Base-by-base conservation (phyloP, 805 yeast genomes). In the Blastobotrys mokoenaii region DNA sequence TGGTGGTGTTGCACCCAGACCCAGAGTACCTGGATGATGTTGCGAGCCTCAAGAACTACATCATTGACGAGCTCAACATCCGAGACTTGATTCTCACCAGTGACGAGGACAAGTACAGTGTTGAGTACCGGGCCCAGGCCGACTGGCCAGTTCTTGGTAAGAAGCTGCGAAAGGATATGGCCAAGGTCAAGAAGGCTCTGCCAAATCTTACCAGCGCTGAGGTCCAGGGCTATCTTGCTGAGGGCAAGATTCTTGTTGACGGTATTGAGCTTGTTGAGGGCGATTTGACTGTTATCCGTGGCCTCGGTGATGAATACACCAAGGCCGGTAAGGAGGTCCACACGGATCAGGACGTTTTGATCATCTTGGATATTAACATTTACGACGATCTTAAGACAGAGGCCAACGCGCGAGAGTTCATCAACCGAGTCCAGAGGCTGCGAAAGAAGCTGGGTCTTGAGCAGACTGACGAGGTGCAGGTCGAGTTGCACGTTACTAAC, bases 71-170 rank as follows among this genome's bases (percentile, higher is more conserved):
- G 70, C 78, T 93, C 66, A 93, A 93, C 62, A 84, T 93, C 49
- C 84, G 96, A 66, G 93, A 85, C 56, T 64, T 93, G 45, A 71
- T 86, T 57, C 82, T 93, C 58, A 88, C 97, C 16, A 74, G 84
- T 18, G 96, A 93, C 62, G 99, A 93, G 71, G 80, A 74, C 56
- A 80, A 82, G 61, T 90, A 89, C 63, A 93, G 89, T 58, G 97
- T 93, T 50, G 84, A 82, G 63, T 90, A 89, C 73, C 79, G 76
- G 52, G 97, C 90, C 37, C 94, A 85, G 65, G 98, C 98, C 41
- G 99, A 93, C 71, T 93, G 99, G 98, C 96, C 97, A 47, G 86
- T 88, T 16, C 76, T 93, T 56, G 99, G 99, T 70, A 93, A 90
- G 76, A 93, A 93, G 69, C 77, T 93, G 67, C 90, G 88, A 79